Evolutionary conservation across 176 grass and related monocot genomes (phyloP).

Genomic region (Miscanthus lutarioriparius): DNA sequence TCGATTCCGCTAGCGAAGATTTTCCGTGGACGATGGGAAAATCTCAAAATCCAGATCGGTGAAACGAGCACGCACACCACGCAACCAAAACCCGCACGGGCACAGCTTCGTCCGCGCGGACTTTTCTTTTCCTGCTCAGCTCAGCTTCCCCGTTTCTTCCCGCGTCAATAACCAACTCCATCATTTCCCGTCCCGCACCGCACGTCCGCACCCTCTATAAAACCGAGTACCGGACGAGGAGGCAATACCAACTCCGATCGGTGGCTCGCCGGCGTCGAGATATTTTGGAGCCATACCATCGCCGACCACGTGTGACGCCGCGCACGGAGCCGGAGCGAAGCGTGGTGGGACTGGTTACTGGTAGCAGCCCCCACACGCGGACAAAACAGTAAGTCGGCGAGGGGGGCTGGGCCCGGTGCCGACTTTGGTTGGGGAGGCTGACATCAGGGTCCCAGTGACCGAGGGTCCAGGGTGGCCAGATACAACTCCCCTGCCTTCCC

Average conservation of each 20-base stretch:
- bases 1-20: not conserved
- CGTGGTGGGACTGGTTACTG: not conserved
- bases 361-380: no score
- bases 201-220: conserved; percentile 45
- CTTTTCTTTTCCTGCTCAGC: no score
- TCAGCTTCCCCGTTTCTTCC: conserved; percentile 34
- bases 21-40: not conserved
- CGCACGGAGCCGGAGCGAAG: not conserved
- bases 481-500: not conserved
- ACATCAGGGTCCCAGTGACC: not conserved
- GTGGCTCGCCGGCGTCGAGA: not conserved
- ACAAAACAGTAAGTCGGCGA: conserved; percentile 34
- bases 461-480: not conserved
- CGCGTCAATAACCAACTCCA: conserved; percentile 14
- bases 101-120: conserved; percentile 25
- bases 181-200: not conserved
- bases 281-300: not conserved
- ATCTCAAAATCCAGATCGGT: not conserved
- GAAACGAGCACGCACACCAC: not conserved
- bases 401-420: not conserved
- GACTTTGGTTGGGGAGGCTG: not conserved
- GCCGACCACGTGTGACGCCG: not conserved
- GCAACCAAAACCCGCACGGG: conserved; percentile 14
- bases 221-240: not conserved
- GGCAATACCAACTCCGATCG: not conserved